Conservation (phyloP, 495 filamentous ascomycete species). For the Hypoxylon lienhwacheense region DNA sequence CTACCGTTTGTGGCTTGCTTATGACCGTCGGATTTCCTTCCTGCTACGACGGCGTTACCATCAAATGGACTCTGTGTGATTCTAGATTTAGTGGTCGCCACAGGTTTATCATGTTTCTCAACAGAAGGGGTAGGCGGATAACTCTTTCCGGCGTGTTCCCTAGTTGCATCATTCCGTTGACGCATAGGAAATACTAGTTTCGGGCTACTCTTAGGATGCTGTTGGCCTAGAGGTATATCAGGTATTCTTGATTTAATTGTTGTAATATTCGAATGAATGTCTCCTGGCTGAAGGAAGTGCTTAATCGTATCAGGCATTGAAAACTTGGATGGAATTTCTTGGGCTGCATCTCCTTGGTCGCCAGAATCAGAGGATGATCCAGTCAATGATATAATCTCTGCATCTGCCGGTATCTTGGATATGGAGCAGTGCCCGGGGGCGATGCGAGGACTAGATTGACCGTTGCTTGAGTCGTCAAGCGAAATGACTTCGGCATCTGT, state of each 20-base stretch:
- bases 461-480: slow-evolving; percentile 1
- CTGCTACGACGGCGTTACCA: not conserved
- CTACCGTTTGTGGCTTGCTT: not conserved
- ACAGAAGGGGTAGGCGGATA: too few species aligned
- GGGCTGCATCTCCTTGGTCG: not conserved
- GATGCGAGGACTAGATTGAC: not conserved
- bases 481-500: not conserved
- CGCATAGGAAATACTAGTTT: too few species aligned
- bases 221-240: too few species aligned
- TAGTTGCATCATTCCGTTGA: too few species aligned
- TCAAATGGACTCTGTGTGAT: not conserved
- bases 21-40: not conserved
- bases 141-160: too few species aligned
- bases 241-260: too few species aligned
- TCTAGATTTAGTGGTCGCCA: too few species aligned
- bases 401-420: not conserved
- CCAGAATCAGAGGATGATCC: not conserved
- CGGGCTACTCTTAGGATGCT: too few species aligned
- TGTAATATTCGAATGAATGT: too few species aligned
- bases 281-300: too few species aligned
- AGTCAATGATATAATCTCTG: not conserved
- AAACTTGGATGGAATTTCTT: not conserved
- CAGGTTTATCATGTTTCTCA: too few species aligned
- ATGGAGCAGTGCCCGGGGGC: too few species aligned
- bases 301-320: not conserved